Conservation (phyloP, 2,329 filamentous ascomycete species). For the Dendryphion nanum region DNA sequence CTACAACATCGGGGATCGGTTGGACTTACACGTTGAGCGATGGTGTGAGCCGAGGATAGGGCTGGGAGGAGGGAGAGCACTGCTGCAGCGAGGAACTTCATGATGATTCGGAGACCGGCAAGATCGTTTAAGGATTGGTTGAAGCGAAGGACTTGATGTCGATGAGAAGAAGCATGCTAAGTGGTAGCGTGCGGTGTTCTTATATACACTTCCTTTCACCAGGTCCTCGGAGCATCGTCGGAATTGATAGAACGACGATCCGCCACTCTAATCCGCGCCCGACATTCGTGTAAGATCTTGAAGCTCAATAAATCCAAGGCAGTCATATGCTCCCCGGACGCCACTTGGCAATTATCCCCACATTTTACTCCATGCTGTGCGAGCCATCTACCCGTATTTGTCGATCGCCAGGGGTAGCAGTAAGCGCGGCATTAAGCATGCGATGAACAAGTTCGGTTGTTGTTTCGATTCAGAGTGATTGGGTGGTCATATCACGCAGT, state of each 20-base stretch:
- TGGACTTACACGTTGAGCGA: conserved; percentile 38
- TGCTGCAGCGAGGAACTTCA: conserved; percentile 29
- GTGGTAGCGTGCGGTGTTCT: conserved; percentile 1
- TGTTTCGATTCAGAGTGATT: conserved; percentile 12
- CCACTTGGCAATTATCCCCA: conserved; percentile 17
- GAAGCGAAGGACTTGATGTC: conserved; percentile 3
- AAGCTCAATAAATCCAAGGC: conserved; percentile 13
- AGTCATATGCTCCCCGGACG: conserved; percentile 15
- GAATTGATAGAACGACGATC: conserved; percentile 14
- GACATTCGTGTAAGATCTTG: conserved; percentile 14
- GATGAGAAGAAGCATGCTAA: conserved; percentile 2
- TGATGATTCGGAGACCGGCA: conserved; percentile 10
- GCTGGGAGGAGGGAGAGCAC: conserved; percentile 28
- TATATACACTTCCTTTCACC: conserved; percentile 14
- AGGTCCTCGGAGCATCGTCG: conserved; percentile 5
- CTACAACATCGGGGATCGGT: background rate
- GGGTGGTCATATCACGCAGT: conserved; percentile 7
- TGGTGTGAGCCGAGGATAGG: conserved; percentile 41
- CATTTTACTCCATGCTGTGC: conserved; percentile 9
- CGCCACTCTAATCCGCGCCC: conserved; percentile 13
- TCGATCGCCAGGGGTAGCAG: conserved; percentile 13
- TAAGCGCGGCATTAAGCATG: conserved; percentile 8
- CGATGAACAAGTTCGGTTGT: conserved; percentile 7
- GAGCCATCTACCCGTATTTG: conserved; percentile 8
- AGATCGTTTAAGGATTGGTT: conserved; percentile 6